Evolutionary conservation across 2,329 filamentous ascomycete species (phyloP).

Genomic region (Aspergillus amoenus): DNA sequence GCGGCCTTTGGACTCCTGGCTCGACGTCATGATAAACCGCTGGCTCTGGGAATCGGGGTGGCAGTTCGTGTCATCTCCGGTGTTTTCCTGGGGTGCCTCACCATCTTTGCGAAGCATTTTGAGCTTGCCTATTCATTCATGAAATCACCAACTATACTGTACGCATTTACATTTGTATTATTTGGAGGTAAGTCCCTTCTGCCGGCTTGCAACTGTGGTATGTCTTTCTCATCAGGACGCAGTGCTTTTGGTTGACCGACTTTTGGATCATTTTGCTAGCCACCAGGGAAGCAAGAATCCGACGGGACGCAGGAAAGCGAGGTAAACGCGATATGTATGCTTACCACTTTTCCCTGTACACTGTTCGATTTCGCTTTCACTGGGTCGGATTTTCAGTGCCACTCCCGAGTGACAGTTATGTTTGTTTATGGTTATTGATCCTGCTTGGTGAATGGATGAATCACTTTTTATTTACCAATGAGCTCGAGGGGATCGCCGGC

Average conservation of each 20-base stretch:
- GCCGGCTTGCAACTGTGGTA: background rate
- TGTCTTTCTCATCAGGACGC: conserved; percentile 16
- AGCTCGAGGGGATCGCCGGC: background rate
- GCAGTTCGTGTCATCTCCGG: conserved; percentile 30
- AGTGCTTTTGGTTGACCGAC: conserved; percentile 37
- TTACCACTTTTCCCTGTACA: background rate
- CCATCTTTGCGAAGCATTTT: conserved; percentile 33
- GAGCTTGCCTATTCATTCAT: conserved; percentile 38
- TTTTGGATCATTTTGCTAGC: conserved; percentile 29
- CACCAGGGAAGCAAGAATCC: conserved; percentile 22
- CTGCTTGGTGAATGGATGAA: conserved; percentile 7
- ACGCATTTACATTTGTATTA: conserved; percentile 33
- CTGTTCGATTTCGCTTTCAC: background rate
- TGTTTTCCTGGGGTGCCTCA: conserved; percentile 27
- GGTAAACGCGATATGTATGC: conserved; percentile 14
- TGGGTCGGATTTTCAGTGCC: background rate
- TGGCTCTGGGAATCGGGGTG: conserved; percentile 27
- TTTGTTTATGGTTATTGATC: conserved; percentile 8
- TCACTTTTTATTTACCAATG: conserved; percentile 10
- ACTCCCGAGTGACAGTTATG: background rate
- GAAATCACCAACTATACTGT: conserved; percentile 41
- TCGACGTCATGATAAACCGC: conserved; percentile 23
- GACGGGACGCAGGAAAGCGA: conserved; percentile 26
- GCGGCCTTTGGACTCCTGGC: conserved; percentile 32
- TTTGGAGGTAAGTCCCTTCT: conserved; percentile 27